Percentiles rank a stretch among this genome's conserved stretches.
Conservation (phyloP, 805 yeast species). For the Yarrowia yakushimensis region DNA sequence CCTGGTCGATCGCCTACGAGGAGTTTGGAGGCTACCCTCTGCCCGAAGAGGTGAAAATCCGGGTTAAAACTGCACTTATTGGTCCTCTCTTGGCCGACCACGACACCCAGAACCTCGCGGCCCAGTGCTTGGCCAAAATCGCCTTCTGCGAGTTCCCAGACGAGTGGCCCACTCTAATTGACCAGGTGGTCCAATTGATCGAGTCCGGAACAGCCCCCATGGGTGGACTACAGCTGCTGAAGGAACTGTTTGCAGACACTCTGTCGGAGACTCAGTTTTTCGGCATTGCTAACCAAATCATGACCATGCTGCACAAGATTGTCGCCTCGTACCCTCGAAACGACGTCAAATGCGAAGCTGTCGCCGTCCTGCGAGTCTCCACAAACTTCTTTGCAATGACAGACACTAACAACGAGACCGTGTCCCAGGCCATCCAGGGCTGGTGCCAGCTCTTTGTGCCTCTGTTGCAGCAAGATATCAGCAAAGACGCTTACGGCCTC, state of each 20-base stretch:
- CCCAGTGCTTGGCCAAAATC: conserved; percentile 71
- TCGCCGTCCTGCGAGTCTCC: conserved; percentile 38
- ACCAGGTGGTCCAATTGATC: conserved; percentile 41
- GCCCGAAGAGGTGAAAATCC: conserved; percentile 48
- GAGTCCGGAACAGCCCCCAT: conserved; percentile 43
- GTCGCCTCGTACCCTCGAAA: conserved; percentile 1
- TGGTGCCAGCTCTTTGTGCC: conserved; percentile 25
- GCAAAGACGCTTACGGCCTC: not conserved
- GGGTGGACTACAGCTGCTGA: conserved; percentile 38
- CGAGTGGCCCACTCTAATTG: conserved; percentile 76
- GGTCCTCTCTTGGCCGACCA: conserved; percentile 40
- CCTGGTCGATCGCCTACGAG: conserved; percentile 82
- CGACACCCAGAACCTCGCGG: conserved; percentile 48
- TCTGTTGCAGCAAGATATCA: not conserved
- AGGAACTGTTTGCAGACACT: conserved; percentile 80
- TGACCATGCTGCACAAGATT: conserved; percentile 24
- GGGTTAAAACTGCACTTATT: conserved; percentile 52
- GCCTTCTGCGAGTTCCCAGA: conserved; percentile 92
- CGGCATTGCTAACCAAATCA: conserved; percentile 49
- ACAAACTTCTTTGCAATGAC: conserved; percentile 34
- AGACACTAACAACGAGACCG: conserved; percentile 24
- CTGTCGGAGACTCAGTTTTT: conserved; percentile 85
- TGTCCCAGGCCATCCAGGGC: conserved; percentile 11
- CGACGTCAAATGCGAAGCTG: conserved; percentile 31
- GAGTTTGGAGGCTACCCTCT: conserved; percentile 68